phyloP scores from a whole-genome alignment of 176 grass and related monocot species.

The Avena eriantha region DNA sequence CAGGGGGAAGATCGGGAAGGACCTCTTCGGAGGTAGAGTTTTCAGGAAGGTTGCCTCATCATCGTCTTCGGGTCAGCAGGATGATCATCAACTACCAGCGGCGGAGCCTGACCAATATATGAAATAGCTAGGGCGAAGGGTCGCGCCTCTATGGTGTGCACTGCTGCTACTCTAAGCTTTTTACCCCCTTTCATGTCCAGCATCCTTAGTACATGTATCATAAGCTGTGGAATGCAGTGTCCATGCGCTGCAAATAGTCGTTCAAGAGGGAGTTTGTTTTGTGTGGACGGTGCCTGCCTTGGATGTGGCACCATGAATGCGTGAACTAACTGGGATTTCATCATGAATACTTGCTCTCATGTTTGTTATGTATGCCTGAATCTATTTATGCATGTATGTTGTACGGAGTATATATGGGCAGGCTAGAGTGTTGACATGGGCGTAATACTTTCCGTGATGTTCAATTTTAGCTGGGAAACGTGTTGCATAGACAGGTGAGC shows the following conservation, averaged over 20 bases:
- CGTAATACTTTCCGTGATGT: not conserved
- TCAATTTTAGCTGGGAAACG: not conserved
- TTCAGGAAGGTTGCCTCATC: constrained; percentile 66
- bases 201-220: constrained; percentile 40
- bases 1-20: constrained; percentile 81
- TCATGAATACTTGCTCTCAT: constrained; percentile 25
- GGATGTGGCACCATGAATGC: constrained; percentile 32
- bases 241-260: constrained; percentile 13
- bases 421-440: not conserved
- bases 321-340: constrained; percentile 28
- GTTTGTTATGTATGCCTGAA: constrained; percentile 13
- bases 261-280: constrained; percentile 30
- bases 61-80: constrained; percentile 55
- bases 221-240: constrained; percentile 39
- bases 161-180: not conserved
- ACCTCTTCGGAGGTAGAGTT: constrained; percentile 67
- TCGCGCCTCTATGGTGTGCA: constrained; percentile 5
- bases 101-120: constrained; percentile 21
- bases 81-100: constrained; percentile 5
- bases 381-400: constrained; percentile 16
- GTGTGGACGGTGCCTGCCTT: constrained; percentile 37
- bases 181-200: constrained; percentile 17
- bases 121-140: constrained; percentile 49
- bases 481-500: not conserved
- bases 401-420: not conserved